Evolutionary conservation across 371 early-diverging fungal species (phyloP), one percentile per base, ranked within the genome.

Genomic region (Batkoa obscura): DNA sequence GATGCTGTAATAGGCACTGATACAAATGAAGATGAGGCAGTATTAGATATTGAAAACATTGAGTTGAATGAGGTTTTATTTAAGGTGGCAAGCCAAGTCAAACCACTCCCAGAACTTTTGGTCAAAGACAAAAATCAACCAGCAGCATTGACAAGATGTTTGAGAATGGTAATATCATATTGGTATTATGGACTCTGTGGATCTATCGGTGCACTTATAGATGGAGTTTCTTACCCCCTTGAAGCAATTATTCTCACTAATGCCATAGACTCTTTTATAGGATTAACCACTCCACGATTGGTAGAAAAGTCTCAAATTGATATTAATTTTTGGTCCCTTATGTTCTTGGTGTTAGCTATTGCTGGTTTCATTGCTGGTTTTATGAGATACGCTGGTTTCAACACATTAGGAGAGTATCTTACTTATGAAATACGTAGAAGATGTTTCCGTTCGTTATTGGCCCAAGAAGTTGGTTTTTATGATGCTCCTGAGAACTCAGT

Each of bases 381-480:
- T 57, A 61, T 70, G 3, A 64, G 77, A 50, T 59, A 63, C 54
- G 38, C 64, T 50, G 50, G 64, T 42, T 75, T 77, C 54, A 61
- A 60, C 30, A 61, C 60, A 2, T 61, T 65, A 31, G 68, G 73
- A 38, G 81, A 80, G 55, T 54, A 50, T 10, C 65, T 87, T 57
- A 80, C 83, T 1, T 68, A 60, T 42, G 68, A 74, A 3, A 62
- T 88, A 52, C 69, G 88, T 37, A 56, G 67, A 41, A 58, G 62
- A 52, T 62, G 69, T 10, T 86, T 86, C 66, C 49, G 62, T 5
- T 67, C 78, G 8, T 66, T 85, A 53, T 56, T 87, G 58, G 59
- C 71, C 2, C 94, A 92, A 72, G 90, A 93, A 60, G 78, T 91
- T 57, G 83, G 72, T 4, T 94, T 74, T 66, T 94, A 84, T 66